phyloP scores from a whole-genome alignment of 163 green algal genomes.

The Smithsoniella earleae region DNA sequence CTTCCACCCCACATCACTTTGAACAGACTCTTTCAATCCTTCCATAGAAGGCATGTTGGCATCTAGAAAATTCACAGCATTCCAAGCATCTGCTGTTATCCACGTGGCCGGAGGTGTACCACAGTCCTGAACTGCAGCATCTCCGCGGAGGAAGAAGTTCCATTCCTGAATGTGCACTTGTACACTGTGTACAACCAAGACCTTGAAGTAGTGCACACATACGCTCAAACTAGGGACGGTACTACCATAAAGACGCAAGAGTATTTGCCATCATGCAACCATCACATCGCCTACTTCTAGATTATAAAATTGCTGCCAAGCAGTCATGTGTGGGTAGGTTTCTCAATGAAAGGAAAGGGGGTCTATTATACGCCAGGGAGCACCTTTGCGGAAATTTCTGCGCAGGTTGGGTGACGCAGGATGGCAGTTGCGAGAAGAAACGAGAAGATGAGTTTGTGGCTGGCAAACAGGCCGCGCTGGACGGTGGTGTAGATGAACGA shows the following conservation, averaged over 20 bases:
- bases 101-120: conserved; percentile 29
- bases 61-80: conserved; percentile 38
- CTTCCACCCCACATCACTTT: not conserved
- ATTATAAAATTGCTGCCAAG: too few relatives aligned
- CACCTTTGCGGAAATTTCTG: conserved; percentile 40
- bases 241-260: too few relatives aligned
- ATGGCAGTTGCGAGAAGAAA: conserved; percentile 64
- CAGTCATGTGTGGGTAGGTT: too few relatives aligned
- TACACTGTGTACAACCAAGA: too few relatives aligned
- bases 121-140: conserved; percentile 31
- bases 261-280: too few relatives aligned
- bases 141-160: conserved; percentile 62
- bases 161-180: conserved; percentile 46
- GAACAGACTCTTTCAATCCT: conserved; percentile 39
- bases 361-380: too few relatives aligned
- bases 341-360: too few relatives aligned
- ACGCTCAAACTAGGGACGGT: too few relatives aligned
- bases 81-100: conserved; percentile 34
- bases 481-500: conserved; percentile 69
- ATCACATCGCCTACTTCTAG: too few relatives aligned
- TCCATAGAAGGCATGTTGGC: conserved; percentile 33
- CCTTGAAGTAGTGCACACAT: too few relatives aligned
- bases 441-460: conserved; percentile 72
- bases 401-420: conserved; percentile 42
- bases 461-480: conserved; percentile 65